Evolutionary conservation across 2,329 filamentous ascomycete genomes (phyloP), one percentile per base, ranked within the genome.

Genomic region (Paracamarosporium sp.): DNA sequence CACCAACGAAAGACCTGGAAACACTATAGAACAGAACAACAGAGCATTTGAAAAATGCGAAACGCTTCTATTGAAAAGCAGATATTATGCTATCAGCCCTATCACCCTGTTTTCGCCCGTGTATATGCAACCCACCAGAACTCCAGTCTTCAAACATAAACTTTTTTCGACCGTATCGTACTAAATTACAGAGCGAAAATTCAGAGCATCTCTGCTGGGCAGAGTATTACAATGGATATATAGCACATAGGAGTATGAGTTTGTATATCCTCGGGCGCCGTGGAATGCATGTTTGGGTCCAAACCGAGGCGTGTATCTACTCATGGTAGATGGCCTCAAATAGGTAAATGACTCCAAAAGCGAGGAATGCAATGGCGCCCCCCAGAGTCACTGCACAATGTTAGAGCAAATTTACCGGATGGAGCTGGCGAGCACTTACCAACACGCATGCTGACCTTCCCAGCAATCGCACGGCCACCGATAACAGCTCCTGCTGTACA

Each of bases 401-500:
- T 73, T 62, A 80, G 75, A 31, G 17, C 61, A 55, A 48, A 56
- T 24, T 25, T 41, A 8, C 0, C 20, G 9, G 3, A 25, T 24
- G 8, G 8, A 11, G 24, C 13, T 20, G 7, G n/a, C n/a, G 7
- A 25, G 4, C 41, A 90, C 92, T 85, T 86, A 97, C 94, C 92
- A 82, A 96, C 91, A 85, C 92, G 90, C 81, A 99, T 87, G 81
- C 94, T 98, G 65, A 99, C 95, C 74, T 86, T 90, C 30, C 95
- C 95, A 40, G 95, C 95, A 76, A 99, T 91, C 50, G 95, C 94
- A 68, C 92, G 86, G 11, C 95, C 95, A 41, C 95, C 95, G 59
- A 99, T 84, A 36, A 99, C 95, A 40, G 95, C 95, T 22, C 92
- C 89, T 45, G 91, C 90, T 6, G 95, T 98, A 81, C 95, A 99